Conservation (phyloP, 805 yeast species). For the Metschnikowia arizonensis region DNA sequence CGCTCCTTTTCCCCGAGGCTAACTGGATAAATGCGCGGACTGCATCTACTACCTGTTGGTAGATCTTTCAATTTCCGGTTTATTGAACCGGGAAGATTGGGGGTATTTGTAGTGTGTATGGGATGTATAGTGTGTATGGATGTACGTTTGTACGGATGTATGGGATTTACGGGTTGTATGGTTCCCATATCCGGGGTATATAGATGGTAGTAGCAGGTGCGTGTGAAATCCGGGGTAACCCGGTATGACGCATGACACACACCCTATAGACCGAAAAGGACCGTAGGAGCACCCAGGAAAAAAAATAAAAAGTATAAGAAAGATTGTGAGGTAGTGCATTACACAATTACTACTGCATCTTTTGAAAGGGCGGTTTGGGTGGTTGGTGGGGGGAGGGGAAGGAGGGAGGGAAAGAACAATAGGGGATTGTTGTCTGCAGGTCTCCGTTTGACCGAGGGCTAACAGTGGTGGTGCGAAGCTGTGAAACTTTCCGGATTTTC, state of each 20-base stretch:
- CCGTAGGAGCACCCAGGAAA: neutral
- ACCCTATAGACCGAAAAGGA: neutral
- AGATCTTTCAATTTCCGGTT: no score
- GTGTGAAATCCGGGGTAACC: conserved; percentile 16
- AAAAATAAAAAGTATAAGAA: neutral
- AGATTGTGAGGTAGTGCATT: neutral
- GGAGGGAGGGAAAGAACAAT: neutral
- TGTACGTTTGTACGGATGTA: no score
- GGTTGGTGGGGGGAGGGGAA: no score
- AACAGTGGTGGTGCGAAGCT: conserved; percentile 3
- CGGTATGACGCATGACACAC: neutral
- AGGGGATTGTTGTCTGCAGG: neutral
- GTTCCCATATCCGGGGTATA: no score
- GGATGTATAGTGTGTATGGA: no score
- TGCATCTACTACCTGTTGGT: conserved; percentile 3
- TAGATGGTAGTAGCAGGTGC: neutral
- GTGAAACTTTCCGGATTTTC: neutral
- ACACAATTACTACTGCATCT: no score
- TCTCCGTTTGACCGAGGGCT: conserved; percentile 2
- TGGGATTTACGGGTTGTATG: no score
- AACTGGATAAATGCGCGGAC: neutral
- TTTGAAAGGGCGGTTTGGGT: neutral
- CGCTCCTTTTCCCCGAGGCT: conserved; percentile 18
- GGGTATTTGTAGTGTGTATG: no score
- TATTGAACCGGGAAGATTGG: no score